Conservation (phyloP, 192 early-diverging fungal species). For the Linnemannia schmuckeri region DNA sequence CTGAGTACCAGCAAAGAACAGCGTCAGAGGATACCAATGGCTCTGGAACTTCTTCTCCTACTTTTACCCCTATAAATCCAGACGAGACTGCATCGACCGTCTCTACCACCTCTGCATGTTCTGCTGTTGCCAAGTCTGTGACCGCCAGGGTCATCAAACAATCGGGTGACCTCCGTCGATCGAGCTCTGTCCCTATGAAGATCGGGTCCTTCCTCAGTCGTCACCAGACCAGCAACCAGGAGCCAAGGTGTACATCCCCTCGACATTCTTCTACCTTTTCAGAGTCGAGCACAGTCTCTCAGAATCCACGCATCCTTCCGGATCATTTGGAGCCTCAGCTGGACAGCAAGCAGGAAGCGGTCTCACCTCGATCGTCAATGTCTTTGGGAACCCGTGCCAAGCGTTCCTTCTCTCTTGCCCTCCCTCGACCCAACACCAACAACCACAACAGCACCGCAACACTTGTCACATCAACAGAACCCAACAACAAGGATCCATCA, state of each 20-base stretch:
- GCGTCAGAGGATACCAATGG: conserved; percentile 35
- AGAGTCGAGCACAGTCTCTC: conserved; percentile 24
- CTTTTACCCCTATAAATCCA: not conserved
- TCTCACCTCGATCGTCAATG: conserved; percentile 14
- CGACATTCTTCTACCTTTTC: conserved; percentile 30
- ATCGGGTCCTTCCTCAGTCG: conserved; percentile 36
- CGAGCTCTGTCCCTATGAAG: conserved; percentile 37
- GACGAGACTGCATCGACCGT: not conserved
- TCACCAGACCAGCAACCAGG: conserved; percentile 4
- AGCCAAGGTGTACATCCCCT: not conserved
- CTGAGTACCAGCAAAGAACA: conserved; percentile 21
- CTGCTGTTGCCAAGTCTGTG: not conserved
- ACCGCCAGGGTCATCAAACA: not conserved
- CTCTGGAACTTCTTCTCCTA: conserved; percentile 29
- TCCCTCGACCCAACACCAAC: not conserved
- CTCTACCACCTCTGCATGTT: not conserved
- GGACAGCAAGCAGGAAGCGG: not conserved
- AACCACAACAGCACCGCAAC: not conserved
- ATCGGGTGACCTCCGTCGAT: conserved; percentile 13
- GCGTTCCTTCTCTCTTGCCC: conserved; percentile 28
- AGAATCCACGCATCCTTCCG: conserved; percentile 11
- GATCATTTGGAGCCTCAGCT: conserved; percentile 12
- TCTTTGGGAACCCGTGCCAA: conserved; percentile 17
- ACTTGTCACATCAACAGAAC: not conserved
- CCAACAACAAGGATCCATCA: not conserved